A percentile compares a stretch with the other conserved stretches of the same genome.
Evolutionary conservation across 371 early-diverging fungal species (phyloP).

Genomic region (Fennellomyces sp.): DNA sequence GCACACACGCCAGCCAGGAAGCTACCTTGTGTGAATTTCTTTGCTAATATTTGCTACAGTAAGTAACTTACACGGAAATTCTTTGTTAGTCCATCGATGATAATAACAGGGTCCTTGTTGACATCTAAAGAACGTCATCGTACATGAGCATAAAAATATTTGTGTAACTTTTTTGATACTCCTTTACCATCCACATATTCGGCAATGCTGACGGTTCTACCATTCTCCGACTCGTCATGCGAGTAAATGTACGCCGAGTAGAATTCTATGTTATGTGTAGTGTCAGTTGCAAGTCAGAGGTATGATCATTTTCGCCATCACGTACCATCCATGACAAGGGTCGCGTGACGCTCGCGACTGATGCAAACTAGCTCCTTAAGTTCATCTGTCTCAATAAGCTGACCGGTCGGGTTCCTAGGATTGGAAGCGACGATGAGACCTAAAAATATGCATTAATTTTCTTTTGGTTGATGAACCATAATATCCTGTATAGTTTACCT

Average conservation of each 20-base stretch:
- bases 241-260: constrained; percentile 53
- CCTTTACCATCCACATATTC: constrained; percentile 41
- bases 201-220: constrained; percentile 41
- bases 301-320: background rate
- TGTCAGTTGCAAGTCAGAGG: constrained; percentile 1
- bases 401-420: constrained; percentile 55
- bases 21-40: constrained; percentile 8
- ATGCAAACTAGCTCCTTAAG: constrained; percentile 38
- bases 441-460: too few species aligned
- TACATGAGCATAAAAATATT: background rate
- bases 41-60: background rate
- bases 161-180: background rate
- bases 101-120: constrained; percentile 44
- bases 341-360: constrained; percentile 39
- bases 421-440: constrained; percentile 49
- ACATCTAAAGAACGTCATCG: constrained; percentile 32
- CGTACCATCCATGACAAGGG: constrained; percentile 47
- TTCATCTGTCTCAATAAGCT: constrained; percentile 45
- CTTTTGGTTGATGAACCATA: too few species aligned
- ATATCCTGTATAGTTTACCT: too few species aligned
- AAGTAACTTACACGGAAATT: constrained; percentile 37
- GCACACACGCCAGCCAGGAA: constrained; percentile 56
- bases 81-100: constrained; percentile 50
- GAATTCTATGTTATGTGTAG: constrained; percentile 26
- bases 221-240: constrained; percentile 35